Evolutionary conservation across 305 asterid species (phyloP).

Genomic region (Fraxinus velutina): DNA sequence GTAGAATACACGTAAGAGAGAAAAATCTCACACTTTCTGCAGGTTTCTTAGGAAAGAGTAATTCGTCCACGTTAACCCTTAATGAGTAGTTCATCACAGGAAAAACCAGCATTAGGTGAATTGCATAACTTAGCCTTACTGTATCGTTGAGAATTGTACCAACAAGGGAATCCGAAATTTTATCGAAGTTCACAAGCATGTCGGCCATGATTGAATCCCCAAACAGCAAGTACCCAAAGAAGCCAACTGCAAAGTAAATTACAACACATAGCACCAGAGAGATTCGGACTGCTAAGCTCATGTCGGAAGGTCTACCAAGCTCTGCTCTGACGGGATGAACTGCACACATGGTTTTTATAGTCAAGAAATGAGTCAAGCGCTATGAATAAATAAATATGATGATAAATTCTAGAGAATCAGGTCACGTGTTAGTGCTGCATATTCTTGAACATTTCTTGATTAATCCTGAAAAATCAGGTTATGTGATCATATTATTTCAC

Average conservation of each 20-base stretch:
- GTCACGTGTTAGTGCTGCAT: neutral
- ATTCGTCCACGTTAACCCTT: constrained; percentile 71
- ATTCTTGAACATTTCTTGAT: neutral
- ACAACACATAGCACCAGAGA: constrained; percentile 60
- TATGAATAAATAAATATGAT: neutral
- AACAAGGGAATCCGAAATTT: constrained; percentile 49
- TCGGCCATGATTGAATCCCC: constrained; percentile 94
- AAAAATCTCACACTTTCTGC: constrained; percentile 48
- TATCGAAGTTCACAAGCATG: constrained; percentile 86
- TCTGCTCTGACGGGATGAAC: constrained; percentile 97
- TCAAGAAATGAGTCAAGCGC: neutral
- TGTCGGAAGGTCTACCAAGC: constrained; percentile 88
- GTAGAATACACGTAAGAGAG: constrained; percentile 48
- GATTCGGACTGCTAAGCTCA: constrained; percentile 74
- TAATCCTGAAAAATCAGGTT: neutral
- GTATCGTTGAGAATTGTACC: constrained; percentile 47
- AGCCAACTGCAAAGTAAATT: constrained; percentile 79
- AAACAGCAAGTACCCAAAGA: constrained; percentile 84
- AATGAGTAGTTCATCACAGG: constrained; percentile 92
- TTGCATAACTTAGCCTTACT: constrained; percentile 77
- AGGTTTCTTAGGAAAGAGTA: constrained; percentile 64
- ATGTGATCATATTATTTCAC: neutral
- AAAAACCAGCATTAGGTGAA: constrained; percentile 95
- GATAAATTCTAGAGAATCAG: neutral
- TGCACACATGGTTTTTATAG: constrained; percentile 30